Base-by-base conservation (phyloP, 2,329 filamentous ascomycete species). In the Incumbomyces lentus region DNA sequence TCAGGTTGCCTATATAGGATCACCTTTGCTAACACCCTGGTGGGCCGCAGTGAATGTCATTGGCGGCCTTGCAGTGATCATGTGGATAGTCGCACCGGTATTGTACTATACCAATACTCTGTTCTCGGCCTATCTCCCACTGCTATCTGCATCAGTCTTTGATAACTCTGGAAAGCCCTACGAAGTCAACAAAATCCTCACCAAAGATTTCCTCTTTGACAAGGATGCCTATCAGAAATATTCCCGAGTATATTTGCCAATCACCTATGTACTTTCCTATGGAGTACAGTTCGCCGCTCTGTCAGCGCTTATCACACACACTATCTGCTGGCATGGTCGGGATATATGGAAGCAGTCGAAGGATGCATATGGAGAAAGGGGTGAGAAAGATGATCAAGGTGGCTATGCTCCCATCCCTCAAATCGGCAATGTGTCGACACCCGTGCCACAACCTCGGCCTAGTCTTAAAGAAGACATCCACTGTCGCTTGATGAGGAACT, bases 21-120 rank as follows among this genome's bases (percentile, higher is more conserved):
- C 86, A 3, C 87, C 84, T 0, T 69, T 93, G 6, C 73, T 92
- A 13, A 87, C 86, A 0, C 86, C 86, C 0, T 92, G 90, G 63
- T 88, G 86, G 86, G 83, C 86, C 34, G 82, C 86, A 7, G 78
- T 89, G 65, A 92, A 92, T 58, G 86, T 92, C 32, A 78, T 92
- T 22, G 84, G 82, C 48, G 86, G 86, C 4, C 70, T 92, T 41
- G 78, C 87, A 2, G 67, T 88, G 40, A 83, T 92, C 44, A 90
- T 92, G 82, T 92, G 86, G 86, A 76, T 90, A 46, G 65, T 85
- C 29, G 85, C 86, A 1, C 86, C 86, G 0, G 74, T 90, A 31
- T 74, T 86, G 18, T 40, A 90, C 64, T 93, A 92, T 64, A 71
- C 72, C 58, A 92, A 92, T 56, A 70, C 84, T 46, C 78, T 89